Conservation (phyloP, 2,329 filamentous ascomycete species). For the Verticillium dahliae region DNA sequence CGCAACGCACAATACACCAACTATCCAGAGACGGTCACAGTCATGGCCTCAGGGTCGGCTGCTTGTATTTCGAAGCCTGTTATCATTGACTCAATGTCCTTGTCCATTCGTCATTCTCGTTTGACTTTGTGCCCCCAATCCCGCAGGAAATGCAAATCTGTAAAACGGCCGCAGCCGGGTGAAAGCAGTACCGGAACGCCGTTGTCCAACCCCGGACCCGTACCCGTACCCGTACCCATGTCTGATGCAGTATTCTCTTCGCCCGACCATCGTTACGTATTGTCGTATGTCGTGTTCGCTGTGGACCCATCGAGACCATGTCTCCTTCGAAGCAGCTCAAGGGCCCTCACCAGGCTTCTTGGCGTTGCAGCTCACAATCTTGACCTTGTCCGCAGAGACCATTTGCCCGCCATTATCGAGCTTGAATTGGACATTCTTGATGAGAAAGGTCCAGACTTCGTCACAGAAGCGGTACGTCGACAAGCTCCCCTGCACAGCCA, state of each 20-base stretch:
- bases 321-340: conserved; percentile 3
- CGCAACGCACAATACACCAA: no score
- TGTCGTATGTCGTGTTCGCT: background rate
- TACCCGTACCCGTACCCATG: background rate
- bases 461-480: conserved; percentile 99
- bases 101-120: background rate
- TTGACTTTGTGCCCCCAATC: background rate
- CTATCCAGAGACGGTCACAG: no score
- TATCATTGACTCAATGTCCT: background rate
- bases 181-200: background rate
- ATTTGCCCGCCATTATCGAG: conserved; percentile 72
- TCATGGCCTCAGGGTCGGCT: no score
- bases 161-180: background rate
- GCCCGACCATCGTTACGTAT: background rate
- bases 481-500: conserved; percentile 69
- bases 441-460: conserved; percentile 98
- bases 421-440: conserved; percentile 99
- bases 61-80: background rate
- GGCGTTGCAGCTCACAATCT: conserved; percentile 97
- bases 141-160: background rate
- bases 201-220: background rate
- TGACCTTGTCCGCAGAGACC: conserved; percentile 83
- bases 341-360: conserved; percentile 53
- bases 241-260: background rate
- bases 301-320: background rate